Evolutionary conservation across 352 stramenopile species (phyloP).

Genomic region (Plasmopara muralis): DNA sequence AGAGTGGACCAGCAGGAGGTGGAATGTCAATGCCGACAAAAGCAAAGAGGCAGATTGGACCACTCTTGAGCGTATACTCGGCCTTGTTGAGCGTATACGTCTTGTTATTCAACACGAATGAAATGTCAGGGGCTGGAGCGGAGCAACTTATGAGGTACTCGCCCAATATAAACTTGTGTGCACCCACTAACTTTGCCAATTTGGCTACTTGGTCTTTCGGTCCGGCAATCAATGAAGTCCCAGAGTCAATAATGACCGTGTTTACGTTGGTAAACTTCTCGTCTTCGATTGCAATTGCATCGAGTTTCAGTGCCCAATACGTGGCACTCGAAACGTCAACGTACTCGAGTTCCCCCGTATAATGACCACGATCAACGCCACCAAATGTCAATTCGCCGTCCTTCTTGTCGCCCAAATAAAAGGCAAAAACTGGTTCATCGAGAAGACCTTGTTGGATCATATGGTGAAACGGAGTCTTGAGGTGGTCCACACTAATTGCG

Average conservation of each 20-base stretch:
- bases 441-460: constrained; percentile 86
- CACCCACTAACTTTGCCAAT: constrained; percentile 81
- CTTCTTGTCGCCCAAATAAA: constrained; percentile 91
- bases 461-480: constrained; percentile 92
- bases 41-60: constrained; percentile 90
- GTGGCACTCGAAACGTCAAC: constrained; percentile 69
- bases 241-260: constrained; percentile 93
- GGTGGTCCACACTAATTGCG: constrained; percentile 87
- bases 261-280: constrained; percentile 46
- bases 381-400: constrained; percentile 75
- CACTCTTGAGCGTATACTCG: constrained; percentile 91
- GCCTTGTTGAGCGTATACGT: constrained; percentile 89
- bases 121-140: constrained; percentile 85
- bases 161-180: constrained; percentile 88
- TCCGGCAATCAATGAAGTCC: constrained; percentile 92
- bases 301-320: constrained; percentile 76
- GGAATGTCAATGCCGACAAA: constrained; percentile 96
- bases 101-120: constrained; percentile 89
- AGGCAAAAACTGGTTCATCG: constrained; percentile 91
- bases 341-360: constrained; percentile 91
- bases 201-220: constrained; percentile 85
- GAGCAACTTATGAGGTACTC: constrained; percentile 95
- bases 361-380: constrained; percentile 86
- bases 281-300: constrained; percentile 49
- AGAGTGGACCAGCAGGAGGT: constrained; percentile 54